A percentile compares a stretch with the other conserved stretches of the same genome.
Conservation (phyloP, 306 rosid genomes). For the Arachis hypogaea region DNA sequence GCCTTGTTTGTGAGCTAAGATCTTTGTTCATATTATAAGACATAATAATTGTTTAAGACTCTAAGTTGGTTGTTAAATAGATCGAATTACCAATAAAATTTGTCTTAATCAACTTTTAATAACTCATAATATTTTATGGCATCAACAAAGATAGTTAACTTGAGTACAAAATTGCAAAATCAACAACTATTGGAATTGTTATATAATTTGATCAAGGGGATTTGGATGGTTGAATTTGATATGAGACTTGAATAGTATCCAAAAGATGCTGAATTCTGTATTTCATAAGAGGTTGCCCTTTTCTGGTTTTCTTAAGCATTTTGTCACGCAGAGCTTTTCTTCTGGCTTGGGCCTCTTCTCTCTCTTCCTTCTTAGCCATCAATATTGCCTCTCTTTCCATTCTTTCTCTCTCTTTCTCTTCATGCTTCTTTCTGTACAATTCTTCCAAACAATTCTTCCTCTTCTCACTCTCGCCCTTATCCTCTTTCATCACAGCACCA, state of each 20-base stretch:
- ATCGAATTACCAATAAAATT: conserved; percentile 1
- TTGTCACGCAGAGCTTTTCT: conserved; percentile 61
- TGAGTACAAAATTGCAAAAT: too few relatives aligned
- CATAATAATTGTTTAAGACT: too few relatives aligned
- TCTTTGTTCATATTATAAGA: too few relatives aligned
- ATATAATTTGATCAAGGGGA: too few relatives aligned
- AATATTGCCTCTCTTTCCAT: conserved; percentile 64
- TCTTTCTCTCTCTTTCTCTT: conserved; percentile 66
- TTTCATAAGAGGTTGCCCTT: conserved; percentile 94
- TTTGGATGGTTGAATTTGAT: conserved; percentile 28
- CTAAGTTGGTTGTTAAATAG: background rate
- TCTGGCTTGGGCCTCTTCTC: conserved; percentile 58
- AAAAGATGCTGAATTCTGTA: conserved; percentile 76
- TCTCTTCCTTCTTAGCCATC: conserved; percentile 58
- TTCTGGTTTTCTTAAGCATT: conserved; percentile 57
- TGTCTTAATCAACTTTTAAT: background rate
- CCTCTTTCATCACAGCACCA: background rate
- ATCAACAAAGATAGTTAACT: too few relatives aligned
- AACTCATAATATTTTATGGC: too few relatives aligned
- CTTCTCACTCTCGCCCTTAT: conserved; percentile 30
- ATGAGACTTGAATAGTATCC: conserved; percentile 65
- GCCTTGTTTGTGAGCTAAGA: background rate
- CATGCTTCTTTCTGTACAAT: conserved; percentile 58
- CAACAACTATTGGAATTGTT: too few relatives aligned
- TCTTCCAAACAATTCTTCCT: conserved; percentile 49